Conservation (phyloP, 495 filamentous ascomycete genomes). For the Hyaloscypha finlandica region DNA sequence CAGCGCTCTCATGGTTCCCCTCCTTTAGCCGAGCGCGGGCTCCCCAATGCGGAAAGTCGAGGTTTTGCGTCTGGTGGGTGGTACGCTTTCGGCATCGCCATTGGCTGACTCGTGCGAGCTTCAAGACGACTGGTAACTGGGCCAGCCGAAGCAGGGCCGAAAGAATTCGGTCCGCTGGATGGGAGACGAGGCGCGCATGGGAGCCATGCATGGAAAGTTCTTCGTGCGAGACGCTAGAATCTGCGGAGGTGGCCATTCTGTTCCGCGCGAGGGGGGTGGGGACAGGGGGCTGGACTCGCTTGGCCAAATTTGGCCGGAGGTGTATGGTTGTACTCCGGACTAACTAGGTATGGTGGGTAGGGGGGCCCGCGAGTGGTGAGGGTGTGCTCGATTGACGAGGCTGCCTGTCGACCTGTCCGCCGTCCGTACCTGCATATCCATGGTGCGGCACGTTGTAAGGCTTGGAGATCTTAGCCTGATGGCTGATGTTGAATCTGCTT, state of each 20-base stretch:
- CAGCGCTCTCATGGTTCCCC: not conserved
- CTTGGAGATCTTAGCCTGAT: not conserved
- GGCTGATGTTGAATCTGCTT: not conserved
- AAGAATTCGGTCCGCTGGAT: not conserved
- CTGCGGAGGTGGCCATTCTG: not conserved
- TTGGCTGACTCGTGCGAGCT: not conserved
- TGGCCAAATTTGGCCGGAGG: not conserved
- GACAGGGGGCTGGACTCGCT: not conserved
- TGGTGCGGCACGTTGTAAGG: not conserved
- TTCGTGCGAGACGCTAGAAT: slow-evolving; percentile 12
- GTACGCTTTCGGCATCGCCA: not conserved
- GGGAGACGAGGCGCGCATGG: not conserved
- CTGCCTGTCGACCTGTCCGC: too few relatives aligned
- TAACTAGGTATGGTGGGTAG: too few relatives aligned
- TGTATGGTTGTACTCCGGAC: too few relatives aligned
- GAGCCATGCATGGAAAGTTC: slow-evolving; percentile 17
- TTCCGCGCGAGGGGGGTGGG: not conserved
- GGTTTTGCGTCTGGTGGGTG: not conserved
- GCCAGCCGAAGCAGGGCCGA: not conserved
- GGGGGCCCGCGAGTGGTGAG: not conserved
- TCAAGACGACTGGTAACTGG: too few relatives aligned
- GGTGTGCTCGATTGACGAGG: not conserved
- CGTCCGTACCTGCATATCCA: not conserved
- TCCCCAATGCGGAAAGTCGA: not conserved
- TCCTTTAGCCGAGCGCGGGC: not conserved